Evolutionary conservation across 192 early-diverging fungal genomes (phyloP), one percentile per base, ranked within the genome.

Genomic region (Backusella morwellensis): DNA sequence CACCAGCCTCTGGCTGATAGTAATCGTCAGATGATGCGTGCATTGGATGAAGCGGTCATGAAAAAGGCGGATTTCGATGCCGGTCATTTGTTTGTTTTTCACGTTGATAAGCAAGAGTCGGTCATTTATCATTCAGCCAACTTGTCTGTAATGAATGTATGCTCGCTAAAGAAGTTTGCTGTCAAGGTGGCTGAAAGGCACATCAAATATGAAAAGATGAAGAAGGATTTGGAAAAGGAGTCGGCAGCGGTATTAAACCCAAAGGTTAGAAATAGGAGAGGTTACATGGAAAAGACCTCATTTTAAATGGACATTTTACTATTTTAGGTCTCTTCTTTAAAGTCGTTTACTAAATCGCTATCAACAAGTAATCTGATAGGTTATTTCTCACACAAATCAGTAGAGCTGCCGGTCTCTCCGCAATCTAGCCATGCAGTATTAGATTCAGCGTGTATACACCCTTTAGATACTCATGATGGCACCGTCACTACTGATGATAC

Each of bases 141-240:
- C 7, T 63, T 84, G 3, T 14, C 34, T 2, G n/a, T 81, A 1
- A 19, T 26, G 17, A 77, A 80, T 72, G 74, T 84, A 3, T 68
- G 79, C 19, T 40, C 73, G 40, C 23, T 84, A n/a, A 54, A 77
- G 32, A 84, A 84, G 73, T 76, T 76, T 59, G 26, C 76, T 14
- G 41, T 75, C 1, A 75, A 75, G 72, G 52, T 63, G 1, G 56
- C 75, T 21, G 68, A 79, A 21, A 70, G 54, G 11, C 21, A 63
- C 38, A 26, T 70, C 6, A 44, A 52, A 2, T 11, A 69, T 70
- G 67, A 75, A 40, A 68, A 74, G 29, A 47, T 73, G 15, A 54
- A 47, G n/a, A 63, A n/a, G 9, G 56, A 63, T 2, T 23, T 11
- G 1, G 56, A 63, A 63, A 63, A 29, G 26, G 21, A 63, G 12